A percentile compares a stretch with the other conserved stretches of the same genome.
Evolutionary conservation across 306 rosid species (phyloP).

Genomic region (Prosopis cineraria): DNA sequence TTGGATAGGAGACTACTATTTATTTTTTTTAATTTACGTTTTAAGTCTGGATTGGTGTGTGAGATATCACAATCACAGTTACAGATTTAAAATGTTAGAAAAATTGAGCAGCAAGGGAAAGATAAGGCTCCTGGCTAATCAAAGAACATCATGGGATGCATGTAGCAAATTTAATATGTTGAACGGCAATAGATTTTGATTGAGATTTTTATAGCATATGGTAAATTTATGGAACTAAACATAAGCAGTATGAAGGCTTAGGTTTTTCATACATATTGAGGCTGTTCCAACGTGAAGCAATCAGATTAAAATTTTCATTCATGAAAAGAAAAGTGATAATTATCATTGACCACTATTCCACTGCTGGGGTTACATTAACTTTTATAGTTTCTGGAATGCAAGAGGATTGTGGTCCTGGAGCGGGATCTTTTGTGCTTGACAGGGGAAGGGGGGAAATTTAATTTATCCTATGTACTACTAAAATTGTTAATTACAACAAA

Average conservation of each 20-base stretch:
- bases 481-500: conserved; percentile 6
- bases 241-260: background rate
- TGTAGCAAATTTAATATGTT: background rate
- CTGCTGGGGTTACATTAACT: background rate
- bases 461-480: background rate
- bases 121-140: background rate
- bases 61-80: background rate
- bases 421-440: background rate
- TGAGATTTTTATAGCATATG: conserved; percentile 4
- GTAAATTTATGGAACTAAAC: background rate
- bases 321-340: background rate
- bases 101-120: background rate
- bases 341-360: background rate
- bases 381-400: background rate
- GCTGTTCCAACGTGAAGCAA: conserved; percentile 18
- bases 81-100: conserved; percentile 14
- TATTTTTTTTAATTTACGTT: background rate
- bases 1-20: background rate
- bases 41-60: background rate
- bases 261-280: background rate
- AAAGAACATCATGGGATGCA: background rate
- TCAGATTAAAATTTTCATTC: background rate
- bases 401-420: conserved; percentile 13
- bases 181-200: background rate
- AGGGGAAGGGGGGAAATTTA: background rate